Conservation (phyloP, 306 rosid species). For the Ziziphus jujuba region DNA sequence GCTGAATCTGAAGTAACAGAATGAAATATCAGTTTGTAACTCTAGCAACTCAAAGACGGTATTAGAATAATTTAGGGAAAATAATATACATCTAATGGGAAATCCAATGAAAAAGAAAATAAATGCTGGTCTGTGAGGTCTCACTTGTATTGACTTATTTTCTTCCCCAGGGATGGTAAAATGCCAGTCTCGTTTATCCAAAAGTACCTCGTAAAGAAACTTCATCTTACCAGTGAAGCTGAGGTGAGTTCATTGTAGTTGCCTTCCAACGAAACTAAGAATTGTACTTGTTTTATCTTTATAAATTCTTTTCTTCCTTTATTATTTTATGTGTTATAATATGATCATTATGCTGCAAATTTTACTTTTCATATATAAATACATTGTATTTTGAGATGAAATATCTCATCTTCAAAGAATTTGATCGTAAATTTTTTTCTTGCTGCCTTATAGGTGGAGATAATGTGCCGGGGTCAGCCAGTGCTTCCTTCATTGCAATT, state of each 20-base stretch:
- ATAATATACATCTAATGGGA: no score
- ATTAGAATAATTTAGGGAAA: no score
- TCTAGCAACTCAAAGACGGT: no score
- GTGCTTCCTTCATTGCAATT: slow-evolving; percentile 68
- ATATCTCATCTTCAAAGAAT: slow-evolving; percentile 8
- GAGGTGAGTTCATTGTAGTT: slow-evolving; percentile 58
- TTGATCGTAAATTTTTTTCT: not conserved
- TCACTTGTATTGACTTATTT: no score
- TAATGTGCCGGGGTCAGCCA: slow-evolving; percentile 80
- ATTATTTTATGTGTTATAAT: not conserved
- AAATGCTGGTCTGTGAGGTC: no score
- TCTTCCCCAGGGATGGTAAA: slow-evolving; percentile 64
- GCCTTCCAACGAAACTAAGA: slow-evolving; percentile 16
- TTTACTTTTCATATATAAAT: no score
- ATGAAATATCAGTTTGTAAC: no score
- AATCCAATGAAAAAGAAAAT: no score
- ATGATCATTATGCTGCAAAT: no score
- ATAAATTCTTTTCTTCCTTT: not conserved
- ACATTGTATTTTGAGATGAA: not conserved
- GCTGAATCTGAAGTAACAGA: no score
- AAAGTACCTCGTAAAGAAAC: slow-evolving; percentile 86
- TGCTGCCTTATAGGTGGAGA: slow-evolving; percentile 61
- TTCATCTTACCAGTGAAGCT: slow-evolving; percentile 73
- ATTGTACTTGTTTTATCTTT: not conserved
- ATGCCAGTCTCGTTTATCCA: slow-evolving; percentile 86